Evolutionary conservation across 345 rosid genomes (phyloP).

Genomic region (Salix koriyanagi): DNA sequence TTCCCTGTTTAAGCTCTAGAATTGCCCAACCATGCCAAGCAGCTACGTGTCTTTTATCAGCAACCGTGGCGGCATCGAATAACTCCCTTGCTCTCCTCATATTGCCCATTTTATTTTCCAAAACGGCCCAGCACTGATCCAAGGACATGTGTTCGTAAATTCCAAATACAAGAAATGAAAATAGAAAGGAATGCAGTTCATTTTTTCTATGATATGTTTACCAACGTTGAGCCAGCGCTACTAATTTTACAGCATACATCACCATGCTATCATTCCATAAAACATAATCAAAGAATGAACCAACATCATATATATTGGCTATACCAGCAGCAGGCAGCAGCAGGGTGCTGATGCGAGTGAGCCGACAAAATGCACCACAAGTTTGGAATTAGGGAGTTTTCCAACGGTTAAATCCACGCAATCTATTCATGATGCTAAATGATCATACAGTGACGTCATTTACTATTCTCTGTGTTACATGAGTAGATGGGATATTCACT

Average conservation of each 20-base stretch:
- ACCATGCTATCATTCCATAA: neutral
- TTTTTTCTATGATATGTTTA: neutral
- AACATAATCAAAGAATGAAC: too few species aligned
- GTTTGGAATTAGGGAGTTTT: too few species aligned
- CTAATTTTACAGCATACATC: neutral
- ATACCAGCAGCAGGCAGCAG: too few species aligned
- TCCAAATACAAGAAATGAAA: neutral
- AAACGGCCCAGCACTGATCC: constrained; percentile 94
- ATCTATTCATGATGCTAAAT: too few species aligned
- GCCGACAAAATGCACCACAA: too few species aligned
- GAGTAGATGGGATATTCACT: too few species aligned
- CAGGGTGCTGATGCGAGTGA: too few species aligned
- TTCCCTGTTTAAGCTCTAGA: constrained; percentile 86
- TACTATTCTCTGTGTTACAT: too few species aligned
- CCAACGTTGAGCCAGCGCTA: neutral
- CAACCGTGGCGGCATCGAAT: constrained; percentile 95
- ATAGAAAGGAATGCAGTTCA: constrained; percentile 1
- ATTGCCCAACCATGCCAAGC: constrained; percentile 99
- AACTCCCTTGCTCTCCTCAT: constrained; percentile 79
- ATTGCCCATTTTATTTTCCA: constrained; percentile 82
- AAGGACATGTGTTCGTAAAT: constrained; percentile 17
- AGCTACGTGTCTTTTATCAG: constrained; percentile 82
- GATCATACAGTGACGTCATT: too few species aligned
- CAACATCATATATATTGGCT: too few species aligned
- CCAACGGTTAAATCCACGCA: too few species aligned